phyloP scores from a whole-genome alignment of 192 early-diverging fungal genomes.

The Coemansia brasiliensis region DNA sequence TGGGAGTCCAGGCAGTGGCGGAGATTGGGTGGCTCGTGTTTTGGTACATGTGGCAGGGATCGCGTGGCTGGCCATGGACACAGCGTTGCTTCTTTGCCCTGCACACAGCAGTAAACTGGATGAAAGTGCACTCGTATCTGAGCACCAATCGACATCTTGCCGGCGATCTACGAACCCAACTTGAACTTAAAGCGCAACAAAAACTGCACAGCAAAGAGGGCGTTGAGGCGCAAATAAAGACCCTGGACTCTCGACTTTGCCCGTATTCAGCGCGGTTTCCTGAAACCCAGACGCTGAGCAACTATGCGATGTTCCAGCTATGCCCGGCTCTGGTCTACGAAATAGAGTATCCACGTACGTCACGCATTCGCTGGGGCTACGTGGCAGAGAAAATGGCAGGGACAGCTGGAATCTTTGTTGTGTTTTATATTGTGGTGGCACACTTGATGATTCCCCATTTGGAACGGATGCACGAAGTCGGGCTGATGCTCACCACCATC shows the following conservation, averaged over 20 bases:
- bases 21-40: conserved; percentile 62
- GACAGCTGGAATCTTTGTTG: conserved; percentile 73
- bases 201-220: neutral
- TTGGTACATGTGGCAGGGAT: conserved; percentile 60
- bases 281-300: conserved; percentile 73
- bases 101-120: conserved; percentile 88
- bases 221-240: conserved; percentile 29
- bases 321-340: conserved; percentile 93
- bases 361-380: conserved; percentile 79
- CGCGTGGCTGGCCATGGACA: conserved; percentile 84
- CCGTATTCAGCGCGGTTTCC: conserved; percentile 68
- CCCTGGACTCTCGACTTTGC: conserved; percentile 60
- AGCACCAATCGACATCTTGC: conserved; percentile 76
- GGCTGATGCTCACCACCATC: conserved; percentile 60
- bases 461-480: conserved; percentile 60
- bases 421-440: conserved; percentile 84
- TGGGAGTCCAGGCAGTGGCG: conserved; percentile 57
- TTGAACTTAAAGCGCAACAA: conserved; percentile 16
- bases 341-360: conserved; percentile 87
- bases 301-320: conserved; percentile 85
- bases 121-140: conserved; percentile 97
- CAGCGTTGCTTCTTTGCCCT: conserved; percentile 85
- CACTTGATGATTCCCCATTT: conserved; percentile 85
- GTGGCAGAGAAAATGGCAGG: conserved; percentile 83
- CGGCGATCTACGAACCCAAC: conserved; percentile 13